A percentile compares a stretch with the other conserved stretches of the same genome.
phyloP scores from a whole-genome alignment of 352 stramenopile species.

The Phytophthora chlamydospora region DNA sequence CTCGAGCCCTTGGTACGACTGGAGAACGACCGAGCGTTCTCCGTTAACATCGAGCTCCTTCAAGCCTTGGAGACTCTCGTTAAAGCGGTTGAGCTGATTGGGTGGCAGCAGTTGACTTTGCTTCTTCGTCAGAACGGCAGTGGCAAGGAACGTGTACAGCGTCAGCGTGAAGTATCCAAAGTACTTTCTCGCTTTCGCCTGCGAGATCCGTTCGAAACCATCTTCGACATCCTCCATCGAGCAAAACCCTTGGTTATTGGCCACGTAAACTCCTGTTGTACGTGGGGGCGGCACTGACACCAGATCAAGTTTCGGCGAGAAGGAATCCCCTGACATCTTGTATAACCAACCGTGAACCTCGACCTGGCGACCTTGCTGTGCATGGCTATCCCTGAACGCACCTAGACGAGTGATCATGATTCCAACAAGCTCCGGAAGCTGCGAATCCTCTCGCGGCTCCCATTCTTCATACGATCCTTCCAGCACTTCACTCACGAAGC shows the following conservation, averaged over 20 bases:
- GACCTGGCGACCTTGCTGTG: conserved; percentile 12
- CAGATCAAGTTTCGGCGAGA: conserved; percentile 14
- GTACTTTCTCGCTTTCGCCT: conserved; percentile 11
- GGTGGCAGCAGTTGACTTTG: conserved; percentile 4
- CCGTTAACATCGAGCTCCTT: conserved; percentile 3
- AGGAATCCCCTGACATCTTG: conserved; percentile 18
- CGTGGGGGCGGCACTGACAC: conserved; percentile 4
- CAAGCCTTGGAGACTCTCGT: not conserved
- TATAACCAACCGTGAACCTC: conserved; percentile 17
- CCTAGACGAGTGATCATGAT: conserved; percentile 16
- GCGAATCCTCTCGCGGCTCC: conserved; percentile 17
- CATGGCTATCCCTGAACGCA: conserved; percentile 14
- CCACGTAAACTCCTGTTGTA: not conserved
- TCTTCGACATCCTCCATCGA: conserved; percentile 19
- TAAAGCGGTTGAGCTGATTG: conserved; percentile 7
- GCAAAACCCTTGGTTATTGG: conserved; percentile 8
- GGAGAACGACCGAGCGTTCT: conserved; percentile 17
- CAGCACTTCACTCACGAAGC: conserved; percentile 10
- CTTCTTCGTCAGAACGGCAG: conserved; percentile 5
- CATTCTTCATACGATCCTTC: conserved; percentile 20
- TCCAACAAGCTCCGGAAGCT: conserved; percentile 13
- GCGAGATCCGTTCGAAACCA: conserved; percentile 10
- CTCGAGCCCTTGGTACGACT: conserved; percentile 18
- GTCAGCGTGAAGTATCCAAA: conserved; percentile 14
- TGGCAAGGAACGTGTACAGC: conserved; percentile 16